A percentile compares a stretch with the other conserved stretches of the same genome.
These are phyloP conservation scores for Lycium barbarum DNA, from an alignment of 257 asterid genomes.

Conservation along the genomic window DNA sequence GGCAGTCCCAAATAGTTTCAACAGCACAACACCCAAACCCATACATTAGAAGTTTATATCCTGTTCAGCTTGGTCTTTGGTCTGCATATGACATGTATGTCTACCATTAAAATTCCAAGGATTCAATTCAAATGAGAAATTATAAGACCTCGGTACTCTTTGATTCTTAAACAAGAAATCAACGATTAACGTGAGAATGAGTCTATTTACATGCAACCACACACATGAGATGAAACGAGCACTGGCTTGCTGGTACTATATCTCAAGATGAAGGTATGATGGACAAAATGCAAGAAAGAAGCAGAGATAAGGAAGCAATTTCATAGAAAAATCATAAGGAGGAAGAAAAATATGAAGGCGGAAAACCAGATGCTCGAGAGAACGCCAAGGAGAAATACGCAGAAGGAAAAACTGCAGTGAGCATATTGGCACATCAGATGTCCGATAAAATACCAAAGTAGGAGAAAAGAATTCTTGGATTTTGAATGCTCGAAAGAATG, in stretches of 20 bases:
- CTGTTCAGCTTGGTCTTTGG: constrained; percentile 16
- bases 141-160: neutral
- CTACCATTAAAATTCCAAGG: constrained; percentile 17
- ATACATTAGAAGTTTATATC: constrained; percentile 16
- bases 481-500: neutral
- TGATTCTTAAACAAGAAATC: neutral
- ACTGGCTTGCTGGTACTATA: neutral
- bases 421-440: neutral
- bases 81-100: neutral
- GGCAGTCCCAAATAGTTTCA: constrained; percentile 6
- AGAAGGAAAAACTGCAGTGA: neutral
- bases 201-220: neutral
- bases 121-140: neutral
- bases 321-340: neutral
- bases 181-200: neutral
- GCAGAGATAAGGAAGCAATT: constrained; percentile 1
- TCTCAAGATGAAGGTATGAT: constrained; percentile 23
- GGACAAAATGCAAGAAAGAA: neutral
- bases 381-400: constrained; percentile 1
- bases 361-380: neutral
- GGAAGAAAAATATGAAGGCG: neutral
- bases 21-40: constrained; percentile 3
- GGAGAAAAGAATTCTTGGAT: neutral
- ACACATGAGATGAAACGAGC: neutral
- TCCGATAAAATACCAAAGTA: constrained; percentile 1